Evolutionary conservation across 139 green algal species (phyloP), one percentile per base, ranked within the genome.

Genomic region (Chlamydomonas incerta): DNA sequence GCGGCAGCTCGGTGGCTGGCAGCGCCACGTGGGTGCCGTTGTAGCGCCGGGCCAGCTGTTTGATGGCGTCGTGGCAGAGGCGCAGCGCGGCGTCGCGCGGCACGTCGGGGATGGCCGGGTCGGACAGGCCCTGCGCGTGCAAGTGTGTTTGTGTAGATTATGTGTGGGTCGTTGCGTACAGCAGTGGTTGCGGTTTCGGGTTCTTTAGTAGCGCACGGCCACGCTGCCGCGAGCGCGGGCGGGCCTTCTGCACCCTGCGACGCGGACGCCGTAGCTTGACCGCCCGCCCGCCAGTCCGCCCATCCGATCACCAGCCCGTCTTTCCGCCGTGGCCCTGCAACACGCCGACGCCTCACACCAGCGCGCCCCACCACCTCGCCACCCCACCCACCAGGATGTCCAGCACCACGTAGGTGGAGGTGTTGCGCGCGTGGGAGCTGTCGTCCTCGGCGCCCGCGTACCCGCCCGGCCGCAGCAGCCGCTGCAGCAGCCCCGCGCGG

Each of bases 391-490:
- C 79, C 79, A 76, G 65, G 9, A 85, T 68, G 33, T 85, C 67
- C 47, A 85, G 79, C 69, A 85, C 79, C 37, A 85, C 79, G 31
- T 85, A 85, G 3, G 79, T 85, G 17, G 65, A 66, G 31, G 66
- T 76, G n/a, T 41, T 69, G 11, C 79, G 79, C 5, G 23, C 46
- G 13, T 57, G 62, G 24, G 47, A 69, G 23, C n/a, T 35, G 41
- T 75, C 79, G 21, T 33, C 47, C n/a, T 11, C 21, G 66, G 41
- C 41, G 41, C 41, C 41, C 5, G 41, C 5, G 41, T 50, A 50
- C 41, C 41, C 41, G 8, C 41, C 41, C 41, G 41, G 41, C 41
- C 41, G 41, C 41, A n/a, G 23, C 60, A 70, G 37, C 0, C 79
- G 47, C 41, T 50, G 41, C 41, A 50, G 41, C 79, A 85, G 79